Evolutionary conservation across 371 early-diverging fungal species (phyloP).

Genomic region (Mortierella sp.): DNA sequence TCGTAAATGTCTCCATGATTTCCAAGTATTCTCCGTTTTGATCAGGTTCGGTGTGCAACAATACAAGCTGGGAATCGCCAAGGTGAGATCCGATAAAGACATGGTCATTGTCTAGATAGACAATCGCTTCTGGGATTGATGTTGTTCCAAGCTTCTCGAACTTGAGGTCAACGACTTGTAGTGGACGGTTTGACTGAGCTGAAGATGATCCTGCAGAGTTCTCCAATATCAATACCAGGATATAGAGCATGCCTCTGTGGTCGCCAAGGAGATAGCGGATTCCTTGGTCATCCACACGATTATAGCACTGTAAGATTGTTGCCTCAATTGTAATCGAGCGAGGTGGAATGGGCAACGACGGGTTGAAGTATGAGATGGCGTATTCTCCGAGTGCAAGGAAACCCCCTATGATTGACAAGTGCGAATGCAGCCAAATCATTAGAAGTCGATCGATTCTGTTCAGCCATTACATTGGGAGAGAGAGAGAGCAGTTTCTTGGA

Average conservation of each 20-base stretch:
- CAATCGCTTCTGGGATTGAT: conserved; percentile 71
- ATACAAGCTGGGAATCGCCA: conserved; percentile 83
- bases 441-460: too few species aligned
- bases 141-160: conserved; percentile 64
- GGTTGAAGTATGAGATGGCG: conserved; percentile 66
- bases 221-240: conserved; percentile 61
- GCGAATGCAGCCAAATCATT: too few species aligned
- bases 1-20: conserved; percentile 71
- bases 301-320: conserved; percentile 51
- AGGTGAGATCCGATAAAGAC: conserved; percentile 85
- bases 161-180: conserved; percentile 50
- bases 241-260: conserved; percentile 71
- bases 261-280: conserved; percentile 80
- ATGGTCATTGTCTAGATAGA: conserved; percentile 72
- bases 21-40: conserved; percentile 57
- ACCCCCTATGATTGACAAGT: conserved; percentile 57
- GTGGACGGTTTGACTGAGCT: conserved; percentile 1
- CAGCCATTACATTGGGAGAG: too few species aligned
- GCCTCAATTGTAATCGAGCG: conserved; percentile 64
- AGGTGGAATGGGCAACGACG: conserved; percentile 35
- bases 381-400: conserved; percentile 79
- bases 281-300: conserved; percentile 43
- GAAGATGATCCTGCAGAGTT: conserved; percentile 20
- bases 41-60: conserved; percentile 54
- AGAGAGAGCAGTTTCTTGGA: too few species aligned